Base-by-base conservation (phyloP, 768 basidiomycete genomes). In the Leucosporidium creatinivorum region DNA sequence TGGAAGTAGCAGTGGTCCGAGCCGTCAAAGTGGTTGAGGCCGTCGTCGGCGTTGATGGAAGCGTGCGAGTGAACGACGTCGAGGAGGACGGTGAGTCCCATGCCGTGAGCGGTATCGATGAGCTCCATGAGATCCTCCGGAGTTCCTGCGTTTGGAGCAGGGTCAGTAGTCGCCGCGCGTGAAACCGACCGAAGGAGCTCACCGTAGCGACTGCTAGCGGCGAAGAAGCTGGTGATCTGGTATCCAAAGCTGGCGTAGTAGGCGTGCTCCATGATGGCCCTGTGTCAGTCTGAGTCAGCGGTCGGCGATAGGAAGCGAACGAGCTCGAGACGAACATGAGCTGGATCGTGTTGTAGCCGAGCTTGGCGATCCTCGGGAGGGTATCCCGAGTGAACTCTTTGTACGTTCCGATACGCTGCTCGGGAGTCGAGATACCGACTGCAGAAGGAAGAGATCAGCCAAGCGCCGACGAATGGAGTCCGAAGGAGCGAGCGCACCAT, bases 61-160 rank as follows among this genome's bases (percentile, higher is more conserved):
- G 96, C 94, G 80, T 99, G 96, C 23, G 92, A 96, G 79, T 99
- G 96, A 0, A 99, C 94, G 61, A 99, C 85, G 75, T 99, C 96
- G 58, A 99, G 86, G 57, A 99, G 86, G 50, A 99, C 91, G 3
- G 89, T 88, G 66, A 99, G 79, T 10, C 93, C 94, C 84, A 97
- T 83, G 39, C 86, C 87, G 75, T 99, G 96, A 0, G 96, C 96
- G 26, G 88, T 90, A 78, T 99, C 96, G 69, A 99, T 84, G 47
- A 99, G 85, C 75, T 93, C 90, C 78, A 90, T 94, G 69, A 99
- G 84, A 39, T 98, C 92, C 77, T 99, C 96, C 3, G 94, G 96
- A 4, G 85, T 87, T 26, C 93, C 79, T 79, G 69, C 21, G n/a
- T 3, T 51, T 9, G 7, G 50, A n/a, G 13, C 17, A 3, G 54